Evolutionary conservation across 2,329 filamentous ascomycete genomes (phyloP), one percentile per base, ranked within the genome.

Genomic region (Phialocephala sp.): DNA sequence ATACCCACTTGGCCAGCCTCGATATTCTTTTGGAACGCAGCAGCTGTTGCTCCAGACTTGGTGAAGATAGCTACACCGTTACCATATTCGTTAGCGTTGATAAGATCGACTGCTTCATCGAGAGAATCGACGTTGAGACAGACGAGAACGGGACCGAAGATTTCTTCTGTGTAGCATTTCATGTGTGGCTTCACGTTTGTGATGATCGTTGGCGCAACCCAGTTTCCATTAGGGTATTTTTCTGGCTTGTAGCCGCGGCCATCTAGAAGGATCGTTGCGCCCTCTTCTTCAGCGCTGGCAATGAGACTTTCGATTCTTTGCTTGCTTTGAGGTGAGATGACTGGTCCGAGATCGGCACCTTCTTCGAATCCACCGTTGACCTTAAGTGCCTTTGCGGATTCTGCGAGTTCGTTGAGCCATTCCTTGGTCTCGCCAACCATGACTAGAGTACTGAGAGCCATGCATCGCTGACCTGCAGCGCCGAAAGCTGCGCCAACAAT

Each of bases 51-150:
- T 24, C 92, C 92, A 22, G 87, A 91, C 69, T 86, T 85, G 15
- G 92, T 95, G 82, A 95, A 95, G 82, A 95, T 92, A 73, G 92
- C 91, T 12, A 89, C 89, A 71, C 92, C 92, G 82, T 95, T 95
- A 72, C 92, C 92, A 78, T 95, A 95, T 79, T 93, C 90, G 80
- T 95, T 95, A 67, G 81, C 83, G 81, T 95, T 95, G 83, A 95
- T 94, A 69, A 94, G 81, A 37, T 91, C 86, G 73, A 95, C 89
- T 43, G 91, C 92, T 61, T 93, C 91, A 75, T 94, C 90, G 63
- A 94, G 85, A 6, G 90, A 92, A 50, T 89, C 86, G 20, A 91
- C 90, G 74, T 92, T 91, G 68, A 95, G 82, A 81, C 91, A 93
- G 64, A 95, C 91, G 20, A 95, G 85, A 11, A 95, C 92, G 1